Conservation (phyloP, 1,139 yeast species). For the Sugiyamaella pinicola region DNA sequence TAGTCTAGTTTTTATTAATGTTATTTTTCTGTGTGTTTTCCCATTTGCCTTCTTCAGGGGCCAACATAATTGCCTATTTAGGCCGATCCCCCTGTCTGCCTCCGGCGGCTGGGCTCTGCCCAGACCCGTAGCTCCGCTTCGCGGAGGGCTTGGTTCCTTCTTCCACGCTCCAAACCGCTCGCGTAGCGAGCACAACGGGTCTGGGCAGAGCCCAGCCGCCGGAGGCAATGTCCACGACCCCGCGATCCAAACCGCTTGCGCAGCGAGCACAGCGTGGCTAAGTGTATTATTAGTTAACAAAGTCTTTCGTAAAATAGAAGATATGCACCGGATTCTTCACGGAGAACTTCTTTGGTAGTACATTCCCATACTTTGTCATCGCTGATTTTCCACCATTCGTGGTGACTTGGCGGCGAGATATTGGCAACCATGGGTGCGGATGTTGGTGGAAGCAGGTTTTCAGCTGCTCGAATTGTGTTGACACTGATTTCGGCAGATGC, state of each 20-base stretch:
- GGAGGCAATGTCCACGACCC: not conserved
- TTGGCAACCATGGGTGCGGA: constrained; percentile 7
- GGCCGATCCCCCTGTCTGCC: not conserved
- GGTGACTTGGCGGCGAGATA: constrained; percentile 22
- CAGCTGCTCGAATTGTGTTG: constrained; percentile 8
- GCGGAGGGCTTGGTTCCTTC: not conserved
- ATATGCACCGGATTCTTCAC: constrained; percentile 75
- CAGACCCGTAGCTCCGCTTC: not conserved
- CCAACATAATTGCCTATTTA: not conserved
- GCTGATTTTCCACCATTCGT: constrained; percentile 79
- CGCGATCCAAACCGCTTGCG: too few relatives aligned
- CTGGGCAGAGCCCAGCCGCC: constrained; percentile 15
- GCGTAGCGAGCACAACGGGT: constrained; percentile 3
- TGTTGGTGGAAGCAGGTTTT: constrained; percentile 15
- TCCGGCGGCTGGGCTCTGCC: constrained; percentile 5
- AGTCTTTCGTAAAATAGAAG: constrained; percentile 71
- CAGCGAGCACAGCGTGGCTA: too few relatives aligned
- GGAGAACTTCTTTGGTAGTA: constrained; percentile 58
- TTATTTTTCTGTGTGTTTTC: not conserved
- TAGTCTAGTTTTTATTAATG: constrained; percentile 8
- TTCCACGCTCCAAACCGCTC: too few relatives aligned
- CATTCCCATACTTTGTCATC: constrained; percentile 72
- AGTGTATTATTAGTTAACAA: not conserved
- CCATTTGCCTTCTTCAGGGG: not conserved
- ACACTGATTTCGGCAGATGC: constrained; percentile 23